Evolutionary conservation across 1,284 basidiomycete species (phyloP).

Genomic region (Trichosporon ovoides): DNA sequence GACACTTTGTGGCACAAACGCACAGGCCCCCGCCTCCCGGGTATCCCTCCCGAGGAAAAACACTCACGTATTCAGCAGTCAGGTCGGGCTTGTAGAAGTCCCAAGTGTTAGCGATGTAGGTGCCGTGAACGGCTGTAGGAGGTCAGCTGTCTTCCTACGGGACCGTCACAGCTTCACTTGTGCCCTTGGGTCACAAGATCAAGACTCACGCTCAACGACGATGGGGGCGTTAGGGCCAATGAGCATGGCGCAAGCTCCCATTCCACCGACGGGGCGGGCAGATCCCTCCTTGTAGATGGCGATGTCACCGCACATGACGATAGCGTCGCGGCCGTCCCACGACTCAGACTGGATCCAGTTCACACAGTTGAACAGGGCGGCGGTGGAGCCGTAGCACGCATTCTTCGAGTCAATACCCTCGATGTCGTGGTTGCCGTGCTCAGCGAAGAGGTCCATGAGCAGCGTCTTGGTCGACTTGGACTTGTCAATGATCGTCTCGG

Average conservation of each 20-base stretch:
- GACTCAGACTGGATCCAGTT: slow-evolving; percentile 95
- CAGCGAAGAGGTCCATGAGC: slow-evolving; percentile 94
- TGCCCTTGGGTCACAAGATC: neutral
- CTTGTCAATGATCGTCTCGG: slow-evolving; percentile 99
- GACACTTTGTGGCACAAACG: no score
- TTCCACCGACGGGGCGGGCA: slow-evolving; percentile 93
- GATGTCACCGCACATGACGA: slow-evolving; percentile 96
- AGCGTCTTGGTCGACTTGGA: slow-evolving; percentile 98
- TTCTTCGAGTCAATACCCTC: slow-evolving; percentile 99
- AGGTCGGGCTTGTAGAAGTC: slow-evolving; percentile 98
- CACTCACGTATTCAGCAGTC: slow-evolving; percentile 50
- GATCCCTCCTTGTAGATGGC: slow-evolving; percentile 96
- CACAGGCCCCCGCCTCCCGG: neutral
- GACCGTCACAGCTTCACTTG: neutral
- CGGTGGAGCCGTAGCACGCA: slow-evolving; percentile 97
- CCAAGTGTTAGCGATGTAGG: slow-evolving; percentile 95
- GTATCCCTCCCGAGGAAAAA: neutral
- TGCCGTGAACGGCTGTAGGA: slow-evolving; percentile 82
- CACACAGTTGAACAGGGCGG: slow-evolving; percentile 93
- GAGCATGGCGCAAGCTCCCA: slow-evolving; percentile 89
- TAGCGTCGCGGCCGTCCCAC: slow-evolving; percentile 98
- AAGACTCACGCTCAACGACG: slow-evolving; percentile 81
- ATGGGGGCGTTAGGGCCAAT: slow-evolving; percentile 95
- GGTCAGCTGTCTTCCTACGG: no score
- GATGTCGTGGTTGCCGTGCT: slow-evolving; percentile 84